Evolutionary conservation across 352 stramenopile genomes (phyloP).

Genomic region (Phytophthora macrochlamydospora): DNA sequence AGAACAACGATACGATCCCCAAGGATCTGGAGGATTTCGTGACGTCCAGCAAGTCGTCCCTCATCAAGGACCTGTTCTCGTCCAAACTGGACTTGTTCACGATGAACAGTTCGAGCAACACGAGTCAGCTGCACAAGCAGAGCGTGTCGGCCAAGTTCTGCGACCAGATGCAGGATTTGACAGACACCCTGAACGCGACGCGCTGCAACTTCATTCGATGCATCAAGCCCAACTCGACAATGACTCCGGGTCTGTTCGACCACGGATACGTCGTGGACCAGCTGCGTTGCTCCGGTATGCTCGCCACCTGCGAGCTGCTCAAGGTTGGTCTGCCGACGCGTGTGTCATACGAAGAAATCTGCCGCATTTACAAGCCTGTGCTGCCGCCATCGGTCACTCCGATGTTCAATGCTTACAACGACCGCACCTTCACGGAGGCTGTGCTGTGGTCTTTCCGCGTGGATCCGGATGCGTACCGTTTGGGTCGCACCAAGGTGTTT

Average conservation of each 20-base stretch:
- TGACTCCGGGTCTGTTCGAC: slow-evolving; percentile 85
- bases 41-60: slow-evolving; percentile 69
- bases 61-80: slow-evolving; percentile 88
- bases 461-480: slow-evolving; percentile 81
- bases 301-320: slow-evolving; percentile 91
- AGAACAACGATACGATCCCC: slow-evolving; percentile 96
- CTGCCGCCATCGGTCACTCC: slow-evolving; percentile 71
- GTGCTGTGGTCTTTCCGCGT: slow-evolving; percentile 92
- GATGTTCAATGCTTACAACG: slow-evolving; percentile 86
- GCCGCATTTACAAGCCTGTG: slow-evolving; percentile 86
- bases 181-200: slow-evolving; percentile 85
- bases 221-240: slow-evolving; percentile 92
- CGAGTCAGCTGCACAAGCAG: slow-evolving; percentile 50
- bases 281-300: slow-evolving; percentile 89
- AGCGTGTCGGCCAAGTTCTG: slow-evolving; percentile 88
- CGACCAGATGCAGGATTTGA: slow-evolving; percentile 86
- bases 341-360: slow-evolving; percentile 91
- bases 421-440: slow-evolving; percentile 87
- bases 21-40: slow-evolving; percentile 92
- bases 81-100: slow-evolving; percentile 57
- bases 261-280: slow-evolving; percentile 90
- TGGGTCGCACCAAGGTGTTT: slow-evolving; percentile 91
- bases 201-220: slow-evolving; percentile 90
- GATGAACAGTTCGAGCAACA: slow-evolving; percentile 45
- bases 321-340: slow-evolving; percentile 91